Base-by-base conservation (phyloP, 2,329 filamentous ascomycete genomes). In the Podosphaera fusca region DNA sequence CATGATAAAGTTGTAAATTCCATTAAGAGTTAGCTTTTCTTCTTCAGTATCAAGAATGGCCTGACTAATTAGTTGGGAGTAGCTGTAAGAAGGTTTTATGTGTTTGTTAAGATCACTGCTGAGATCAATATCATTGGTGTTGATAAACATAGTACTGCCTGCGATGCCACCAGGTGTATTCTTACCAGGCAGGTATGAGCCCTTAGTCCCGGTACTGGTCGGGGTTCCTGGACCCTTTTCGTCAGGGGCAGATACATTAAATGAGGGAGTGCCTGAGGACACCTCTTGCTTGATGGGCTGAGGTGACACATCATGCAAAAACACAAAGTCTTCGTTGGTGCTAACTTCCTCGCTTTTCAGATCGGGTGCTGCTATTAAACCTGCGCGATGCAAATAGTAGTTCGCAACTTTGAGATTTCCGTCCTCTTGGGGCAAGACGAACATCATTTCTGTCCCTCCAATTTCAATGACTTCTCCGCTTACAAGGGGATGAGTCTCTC, bases 401-500 rank as follows among this genome's bases (percentile, higher is more conserved):
- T 76, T 76, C 65, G 85, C 79, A 59, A 94, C 81, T 52, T 78
- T 74, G 33, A 88, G 75, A 31, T 79, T 78, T 57, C 73, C 74
- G 51, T 79, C 74, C 62, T 85, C 82, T 31, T 80, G 80, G 0
- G 92, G 90, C n/a, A 94, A 79, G 53, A 95, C 87, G 69, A 98
- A 98, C 75, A 96, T 90, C 92, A 98, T 98, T 72, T 98, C 90
- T 0, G 92, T 85, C 56, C 86, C 86, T 64, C 84, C 85, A 66
- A 96, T 86, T 66, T 95, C 88, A 58, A 98, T 82, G 49, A 96
- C 87, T 67, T 90, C 83, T 58, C 92, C 92, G 64, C 89, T 95
- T 47, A 80, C 79, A 33, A 98, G 75, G 35, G 79, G 72, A 38
- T 80, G 77, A 45, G 76, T 72, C 35, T 72, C 68, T 10, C 84